phyloP scores from a whole-genome alignment of 768 basidiomycete species.

The Chlorophyllum brunneum region DNA sequence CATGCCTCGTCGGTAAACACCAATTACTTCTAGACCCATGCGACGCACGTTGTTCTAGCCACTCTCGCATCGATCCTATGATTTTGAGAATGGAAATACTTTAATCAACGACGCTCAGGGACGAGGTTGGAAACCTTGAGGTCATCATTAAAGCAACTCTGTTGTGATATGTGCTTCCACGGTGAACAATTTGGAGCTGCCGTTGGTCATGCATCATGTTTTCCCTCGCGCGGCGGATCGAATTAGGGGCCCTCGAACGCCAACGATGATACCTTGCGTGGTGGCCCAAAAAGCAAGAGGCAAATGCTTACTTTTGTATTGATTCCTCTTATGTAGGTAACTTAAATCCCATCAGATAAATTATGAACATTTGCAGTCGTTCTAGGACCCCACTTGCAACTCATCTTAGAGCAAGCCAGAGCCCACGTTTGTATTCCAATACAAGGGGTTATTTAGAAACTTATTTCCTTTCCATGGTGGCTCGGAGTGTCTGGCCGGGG shows the following conservation, averaged over 20 bases:
- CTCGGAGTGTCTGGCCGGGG: slow-evolving; percentile 56
- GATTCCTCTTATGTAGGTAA: slow-evolving; percentile 41
- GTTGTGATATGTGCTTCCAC: too few relatives aligned
- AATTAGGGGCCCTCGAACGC: too few relatives aligned
- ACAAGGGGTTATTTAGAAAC: not conserved
- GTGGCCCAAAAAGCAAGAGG: slow-evolving; percentile 58
- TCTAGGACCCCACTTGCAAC: slow-evolving; percentile 60
- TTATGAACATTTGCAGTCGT: not conserved
- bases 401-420: slow-evolving; percentile 63
- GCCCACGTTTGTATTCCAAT: slow-evolving; percentile 65
- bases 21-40: slow-evolving; percentile 4
- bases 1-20: slow-evolving; percentile 59
- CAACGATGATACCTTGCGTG: slow-evolving; percentile 66
- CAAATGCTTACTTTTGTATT: slow-evolving; percentile 57
- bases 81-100: not conserved
- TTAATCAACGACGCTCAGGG: too few relatives aligned
- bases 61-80: too few relatives aligned
- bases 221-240: too few relatives aligned
- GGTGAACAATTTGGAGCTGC: too few relatives aligned
- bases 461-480: slow-evolving; percentile 35
- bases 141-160: too few relatives aligned
- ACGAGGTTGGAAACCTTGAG: too few relatives aligned
- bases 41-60: slow-evolving; percentile 6
- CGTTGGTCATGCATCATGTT: slow-evolving; percentile 64
- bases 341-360: not conserved